These are phyloP conservation scores for Perilla frutescens DNA, from an alignment of 257 asterid species.

Conservation along the genomic window DNA sequence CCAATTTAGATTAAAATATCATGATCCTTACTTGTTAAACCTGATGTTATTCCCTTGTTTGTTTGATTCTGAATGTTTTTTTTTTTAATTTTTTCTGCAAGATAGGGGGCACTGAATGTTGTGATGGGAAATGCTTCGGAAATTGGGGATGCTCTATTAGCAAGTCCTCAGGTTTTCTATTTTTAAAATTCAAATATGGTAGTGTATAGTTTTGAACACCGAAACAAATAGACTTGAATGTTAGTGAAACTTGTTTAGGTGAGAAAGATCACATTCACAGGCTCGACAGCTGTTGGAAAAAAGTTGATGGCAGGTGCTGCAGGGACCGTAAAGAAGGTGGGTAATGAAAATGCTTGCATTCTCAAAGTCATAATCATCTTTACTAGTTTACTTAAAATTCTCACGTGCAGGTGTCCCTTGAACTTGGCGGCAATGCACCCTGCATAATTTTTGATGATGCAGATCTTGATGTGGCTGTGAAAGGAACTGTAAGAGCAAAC, in stretches of 20 bases:
- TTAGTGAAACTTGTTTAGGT: constrained; percentile 57
- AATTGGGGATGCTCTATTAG: constrained; percentile 85
- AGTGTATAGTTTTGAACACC: neutral
- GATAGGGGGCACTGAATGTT: constrained; percentile 88
- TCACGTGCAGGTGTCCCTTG: constrained; percentile 77
- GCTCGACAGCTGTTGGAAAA: constrained; percentile 97
- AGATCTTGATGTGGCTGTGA: constrained; percentile 90
- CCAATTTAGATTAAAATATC: constrained; percentile 14
- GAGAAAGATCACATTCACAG: constrained; percentile 93
- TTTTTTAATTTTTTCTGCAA: constrained; percentile 40
- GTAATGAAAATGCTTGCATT: constrained; percentile 32
- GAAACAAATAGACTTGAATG: constrained; percentile 22
- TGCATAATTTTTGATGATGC: constrained; percentile 97
- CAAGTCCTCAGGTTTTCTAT: constrained; percentile 66
- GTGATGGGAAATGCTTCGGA: constrained; percentile 93
- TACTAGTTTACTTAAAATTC: constrained; percentile 26
- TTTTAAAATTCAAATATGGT: constrained; percentile 25
- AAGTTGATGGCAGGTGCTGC: constrained; percentile 97
- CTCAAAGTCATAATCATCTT: constrained; percentile 29
- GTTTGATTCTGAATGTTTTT: constrained; percentile 10
- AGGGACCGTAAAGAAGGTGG: constrained; percentile 87
- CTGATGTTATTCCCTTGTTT: constrained; percentile 25
- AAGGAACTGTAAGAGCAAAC: constrained; percentile 79
- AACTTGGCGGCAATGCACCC: constrained; percentile 99
- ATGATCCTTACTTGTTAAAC: constrained; percentile 22